Evolutionary conservation across 2,329 filamentous ascomycete species (phyloP).

Genomic region (Colletotrichum lini): DNA sequence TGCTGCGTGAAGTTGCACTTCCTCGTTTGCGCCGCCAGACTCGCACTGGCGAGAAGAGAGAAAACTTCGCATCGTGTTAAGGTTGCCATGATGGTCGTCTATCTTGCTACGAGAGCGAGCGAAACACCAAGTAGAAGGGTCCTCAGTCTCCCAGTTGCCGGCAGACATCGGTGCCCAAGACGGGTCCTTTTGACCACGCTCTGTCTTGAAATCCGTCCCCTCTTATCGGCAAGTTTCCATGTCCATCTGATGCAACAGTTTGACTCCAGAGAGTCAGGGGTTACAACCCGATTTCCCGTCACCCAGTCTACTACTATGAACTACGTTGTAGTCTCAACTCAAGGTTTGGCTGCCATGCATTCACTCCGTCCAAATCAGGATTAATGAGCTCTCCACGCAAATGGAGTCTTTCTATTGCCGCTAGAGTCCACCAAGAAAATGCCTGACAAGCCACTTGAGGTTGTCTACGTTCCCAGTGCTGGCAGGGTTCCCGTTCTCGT

Average conservation of each 20-base stretch:
- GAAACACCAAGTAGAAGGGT: neutral
- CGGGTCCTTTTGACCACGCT: neutral
- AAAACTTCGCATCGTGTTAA: constrained; percentile 6
- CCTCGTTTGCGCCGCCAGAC: constrained; percentile 30
- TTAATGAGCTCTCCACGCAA: neutral
- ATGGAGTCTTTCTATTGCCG: constrained; percentile 1
- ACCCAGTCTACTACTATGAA: neutral
- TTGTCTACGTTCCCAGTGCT: constrained; percentile 43
- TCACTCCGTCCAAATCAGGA: neutral
- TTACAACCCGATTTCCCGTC: constrained; percentile 17
- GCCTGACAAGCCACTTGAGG: neutral
- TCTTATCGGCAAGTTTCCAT: neutral
- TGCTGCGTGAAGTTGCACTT: constrained; percentile 38
- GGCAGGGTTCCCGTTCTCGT: constrained; percentile 44
- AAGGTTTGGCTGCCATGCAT: constrained; percentile 3
- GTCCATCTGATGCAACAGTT: constrained; percentile 9
- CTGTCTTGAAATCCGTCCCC: neutral
- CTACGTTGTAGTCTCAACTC: neutral
- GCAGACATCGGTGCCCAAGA: neutral
- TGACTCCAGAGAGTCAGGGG: constrained; percentile 21
- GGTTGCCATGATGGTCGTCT: constrained; percentile 15
- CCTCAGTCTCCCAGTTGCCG: neutral
- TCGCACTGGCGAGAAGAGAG: constrained; percentile 19
- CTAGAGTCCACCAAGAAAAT: neutral
- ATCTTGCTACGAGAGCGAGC: neutral